A percentile compares a stretch with the other conserved stretches of the same genome.
phyloP scores from a whole-genome alignment of 352 stramenopile genomes.

The Globisporangium uncinulatum region DNA sequence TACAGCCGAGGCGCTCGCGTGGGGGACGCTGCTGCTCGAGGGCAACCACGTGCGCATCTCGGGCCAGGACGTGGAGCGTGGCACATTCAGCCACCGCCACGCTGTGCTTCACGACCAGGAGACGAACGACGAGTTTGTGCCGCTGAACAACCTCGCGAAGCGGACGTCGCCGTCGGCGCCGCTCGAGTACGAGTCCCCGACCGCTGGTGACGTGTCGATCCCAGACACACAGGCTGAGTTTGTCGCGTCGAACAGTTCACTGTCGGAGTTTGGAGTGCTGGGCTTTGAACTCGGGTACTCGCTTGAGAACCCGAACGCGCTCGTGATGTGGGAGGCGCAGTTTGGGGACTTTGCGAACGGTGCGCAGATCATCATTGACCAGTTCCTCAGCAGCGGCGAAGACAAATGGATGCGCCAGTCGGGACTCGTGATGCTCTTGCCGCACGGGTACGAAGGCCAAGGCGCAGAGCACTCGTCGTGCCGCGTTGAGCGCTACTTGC shows the following conservation, averaged over 20 bases:
- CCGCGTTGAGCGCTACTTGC: constrained; percentile 83
- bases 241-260: constrained; percentile 75
- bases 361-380: constrained; percentile 87
- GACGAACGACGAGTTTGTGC: constrained; percentile 88
- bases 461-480: constrained; percentile 81
- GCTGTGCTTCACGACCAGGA: constrained; percentile 88
- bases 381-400: constrained; percentile 77
- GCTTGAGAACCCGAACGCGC: constrained; percentile 56
- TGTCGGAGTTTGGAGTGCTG: constrained; percentile 82
- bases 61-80: constrained; percentile 86
- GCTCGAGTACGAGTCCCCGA: constrained; percentile 75
- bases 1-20: constrained; percentile 84
- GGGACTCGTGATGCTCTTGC: constrained; percentile 69
- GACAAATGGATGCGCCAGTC: constrained; percentile 91
- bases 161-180: constrained; percentile 92
- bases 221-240: constrained; percentile 88
- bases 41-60: constrained; percentile 79
- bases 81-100: constrained; percentile 89
- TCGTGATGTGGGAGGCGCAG: constrained; percentile 92
- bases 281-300: constrained; percentile 89
- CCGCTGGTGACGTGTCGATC: constrained; percentile 48
- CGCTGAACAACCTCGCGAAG: constrained; percentile 88
- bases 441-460: constrained; percentile 85
- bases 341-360: constrained; percentile 89
- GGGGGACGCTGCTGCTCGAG: constrained; percentile 80